Percentiles rank a stretch among this genome's conserved stretches.
Conservation (phyloP, 2,329 filamentous ascomycete species). For the Kalmusia sp. region DNA sequence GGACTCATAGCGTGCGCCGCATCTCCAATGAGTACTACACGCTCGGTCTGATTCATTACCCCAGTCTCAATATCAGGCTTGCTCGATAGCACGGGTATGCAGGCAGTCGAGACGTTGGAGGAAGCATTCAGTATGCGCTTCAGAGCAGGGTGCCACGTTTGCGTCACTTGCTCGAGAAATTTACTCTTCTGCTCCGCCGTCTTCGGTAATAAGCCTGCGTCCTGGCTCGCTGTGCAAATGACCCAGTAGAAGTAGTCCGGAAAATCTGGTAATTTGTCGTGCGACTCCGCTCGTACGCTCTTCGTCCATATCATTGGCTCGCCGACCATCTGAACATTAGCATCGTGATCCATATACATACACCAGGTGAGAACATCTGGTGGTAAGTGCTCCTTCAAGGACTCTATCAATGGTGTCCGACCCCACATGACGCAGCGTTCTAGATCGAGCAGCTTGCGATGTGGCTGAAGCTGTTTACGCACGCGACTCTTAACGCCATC, state of each 20-base stretch:
- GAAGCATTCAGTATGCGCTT: slow-evolving; percentile 10
- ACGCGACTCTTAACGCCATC: slow-evolving; percentile 38
- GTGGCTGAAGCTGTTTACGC: slow-evolving; percentile 41
- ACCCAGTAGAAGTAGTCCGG: slow-evolving; percentile 45
- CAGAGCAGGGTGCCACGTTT: slow-evolving; percentile 15
- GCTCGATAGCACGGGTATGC: slow-evolving; percentile 42
- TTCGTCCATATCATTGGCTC: slow-evolving; percentile 14
- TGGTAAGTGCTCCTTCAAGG: slow-evolving; percentile 17
- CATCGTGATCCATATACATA: slow-evolving; percentile 19
- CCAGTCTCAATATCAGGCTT: slow-evolving; percentile 38
- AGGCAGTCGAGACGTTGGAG: slow-evolving; percentile 31
- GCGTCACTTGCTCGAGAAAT: slow-evolving; percentile 6
- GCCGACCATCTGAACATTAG: slow-evolving; percentile 14
- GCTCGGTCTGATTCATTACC: slow-evolving; percentile 24
- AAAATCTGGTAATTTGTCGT: slow-evolving; percentile 13
- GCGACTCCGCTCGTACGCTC: slow-evolving; percentile 7
- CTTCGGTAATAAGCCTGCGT: slow-evolving; percentile 5
- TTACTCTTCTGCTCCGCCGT: slow-evolving; percentile 11
- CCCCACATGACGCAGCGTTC: slow-evolving; percentile 48
- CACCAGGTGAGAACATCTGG: slow-evolving; percentile 16
- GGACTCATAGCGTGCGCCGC: slow-evolving; percentile 50
- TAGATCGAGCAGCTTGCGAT: slow-evolving; percentile 41
- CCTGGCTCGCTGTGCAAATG: slow-evolving; percentile 16
- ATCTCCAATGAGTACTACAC: slow-evolving; percentile 48
- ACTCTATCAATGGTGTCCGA: slow-evolving; percentile 42